Conservation (phyloP, 2,329 filamentous ascomycete species). For the Ophiostoma populinum region DNA sequence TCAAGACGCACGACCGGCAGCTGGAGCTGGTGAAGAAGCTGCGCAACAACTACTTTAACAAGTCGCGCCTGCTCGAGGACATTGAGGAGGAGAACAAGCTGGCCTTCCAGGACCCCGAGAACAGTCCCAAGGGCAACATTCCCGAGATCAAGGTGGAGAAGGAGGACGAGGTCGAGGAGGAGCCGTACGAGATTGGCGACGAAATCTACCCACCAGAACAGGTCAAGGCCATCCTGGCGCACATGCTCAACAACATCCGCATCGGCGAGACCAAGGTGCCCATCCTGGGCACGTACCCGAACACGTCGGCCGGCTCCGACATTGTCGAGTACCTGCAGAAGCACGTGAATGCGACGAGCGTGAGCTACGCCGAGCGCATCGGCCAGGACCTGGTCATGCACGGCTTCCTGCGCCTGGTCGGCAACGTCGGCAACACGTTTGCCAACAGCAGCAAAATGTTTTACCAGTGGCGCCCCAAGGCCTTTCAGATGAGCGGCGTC, state of each 20-base stretch:
- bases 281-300: slow-evolving; percentile 86
- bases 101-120: slow-evolving; percentile 76
- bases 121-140: slow-evolving; percentile 47
- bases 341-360: slow-evolving; percentile 64
- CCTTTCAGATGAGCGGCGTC: slow-evolving; percentile 73
- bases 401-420: slow-evolving; percentile 77
- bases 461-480: slow-evolving; percentile 91
- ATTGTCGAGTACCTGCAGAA: slow-evolving; percentile 92
- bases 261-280: slow-evolving; percentile 87
- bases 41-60: slow-evolving; percentile 95
- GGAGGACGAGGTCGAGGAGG: slow-evolving; percentile 42
- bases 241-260: slow-evolving; percentile 76
- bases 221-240: slow-evolving; percentile 72
- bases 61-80: slow-evolving; percentile 89
- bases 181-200: slow-evolving; percentile 80
- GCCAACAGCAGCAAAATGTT: slow-evolving; percentile 95
- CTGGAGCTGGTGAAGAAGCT: slow-evolving; percentile 82
- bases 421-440: slow-evolving; percentile 88
- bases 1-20: slow-evolving; percentile 88
- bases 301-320: slow-evolving; percentile 78
- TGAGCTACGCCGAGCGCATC: slow-evolving; percentile 85
- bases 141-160: slow-evolving; percentile 71
- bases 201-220: slow-evolving; percentile 71
- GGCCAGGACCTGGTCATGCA: slow-evolving; percentile 80
- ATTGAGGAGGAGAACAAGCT: slow-evolving; percentile 97